Evolutionary conservation across 139 green algal species (phyloP).

Genomic region (Chlamydomonas schloesseri): DNA sequence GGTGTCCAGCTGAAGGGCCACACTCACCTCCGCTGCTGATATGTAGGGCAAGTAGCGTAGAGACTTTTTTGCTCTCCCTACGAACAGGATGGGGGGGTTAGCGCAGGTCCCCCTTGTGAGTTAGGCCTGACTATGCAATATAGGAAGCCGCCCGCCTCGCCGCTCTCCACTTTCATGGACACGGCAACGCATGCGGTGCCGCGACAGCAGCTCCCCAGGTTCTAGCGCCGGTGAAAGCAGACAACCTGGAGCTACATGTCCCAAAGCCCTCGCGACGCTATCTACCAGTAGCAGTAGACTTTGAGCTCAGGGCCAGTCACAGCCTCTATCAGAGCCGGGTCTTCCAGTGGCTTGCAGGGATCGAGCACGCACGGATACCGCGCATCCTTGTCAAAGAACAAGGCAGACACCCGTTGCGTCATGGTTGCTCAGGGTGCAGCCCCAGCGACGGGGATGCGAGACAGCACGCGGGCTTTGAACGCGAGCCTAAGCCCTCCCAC

Average conservation of each 20-base stretch:
- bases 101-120: no score
- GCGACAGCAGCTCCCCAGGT: no score
- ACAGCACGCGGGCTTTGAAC: no score
- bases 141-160: no score
- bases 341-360: constrained; percentile 32
- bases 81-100: background rate
- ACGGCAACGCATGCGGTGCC: no score
- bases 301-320: constrained; percentile 41
- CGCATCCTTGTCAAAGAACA: constrained; percentile 51
- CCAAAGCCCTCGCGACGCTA: background rate
- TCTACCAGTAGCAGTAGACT: constrained; percentile 51
- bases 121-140: no score
- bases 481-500: no score
- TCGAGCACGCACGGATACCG: constrained; percentile 36
- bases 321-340: constrained; percentile 15
- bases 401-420: constrained; percentile 21
- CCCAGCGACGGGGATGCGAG: no score
- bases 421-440: no score
- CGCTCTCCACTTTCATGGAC: background rate
- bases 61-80: constrained; percentile 46
- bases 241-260: no score
- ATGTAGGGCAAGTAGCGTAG: constrained; percentile 31
- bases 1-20: no score
- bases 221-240: no score
- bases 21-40: constrained; percentile 47